Conservation (phyloP, 1,284 basidiomycete genomes). For the Quambalaria eucalypti region DNA sequence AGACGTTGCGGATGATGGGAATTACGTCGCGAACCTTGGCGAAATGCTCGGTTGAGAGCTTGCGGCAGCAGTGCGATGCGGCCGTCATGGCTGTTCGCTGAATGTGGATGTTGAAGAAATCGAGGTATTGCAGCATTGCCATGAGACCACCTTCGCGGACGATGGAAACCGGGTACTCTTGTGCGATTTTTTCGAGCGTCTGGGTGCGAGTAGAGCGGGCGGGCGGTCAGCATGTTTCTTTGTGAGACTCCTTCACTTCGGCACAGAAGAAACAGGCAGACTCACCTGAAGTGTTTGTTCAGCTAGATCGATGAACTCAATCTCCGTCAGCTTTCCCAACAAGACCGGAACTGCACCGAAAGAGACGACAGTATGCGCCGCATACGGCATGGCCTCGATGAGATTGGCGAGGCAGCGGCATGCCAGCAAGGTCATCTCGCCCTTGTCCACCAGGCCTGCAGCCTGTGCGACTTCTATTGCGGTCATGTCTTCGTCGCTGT, state of each 20-base stretch:
- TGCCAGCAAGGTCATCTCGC: slow-evolving; percentile 40
- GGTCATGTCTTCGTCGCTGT: slow-evolving; percentile 21
- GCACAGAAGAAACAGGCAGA: background rate
- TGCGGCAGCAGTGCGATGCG: slow-evolving; percentile 42
- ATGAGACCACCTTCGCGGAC: slow-evolving; percentile 41
- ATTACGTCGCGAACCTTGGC: slow-evolving; percentile 24
- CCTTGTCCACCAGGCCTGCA: slow-evolving; percentile 29
- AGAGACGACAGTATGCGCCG: slow-evolving; percentile 35
- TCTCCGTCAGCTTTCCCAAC: slow-evolving; percentile 40
- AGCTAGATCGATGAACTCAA: slow-evolving; percentile 45
- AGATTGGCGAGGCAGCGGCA: slow-evolving; percentile 46
- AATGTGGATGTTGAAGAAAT: slow-evolving; percentile 46
- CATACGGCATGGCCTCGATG: slow-evolving; percentile 45
- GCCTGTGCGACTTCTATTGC: slow-evolving; percentile 26
- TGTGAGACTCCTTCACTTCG: too few relatives aligned
- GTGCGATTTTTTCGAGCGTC: slow-evolving; percentile 43
- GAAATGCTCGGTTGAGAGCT: slow-evolving; percentile 26
- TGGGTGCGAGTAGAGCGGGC: slow-evolving; percentile 1
- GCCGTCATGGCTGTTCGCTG: slow-evolving; percentile 44
- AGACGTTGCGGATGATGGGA: slow-evolving; percentile 40
- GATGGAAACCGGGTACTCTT: slow-evolving; percentile 35
- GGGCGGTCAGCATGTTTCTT: background rate
- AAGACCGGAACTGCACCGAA: slow-evolving; percentile 40
- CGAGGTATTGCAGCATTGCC: slow-evolving; percentile 43
- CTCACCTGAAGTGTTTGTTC: slow-evolving; percentile 43